Evolutionary conservation across 1,139 yeast genomes (phyloP), one percentile per base, ranked within the genome.

Genomic region (Yamadazyma dendronema): DNA sequence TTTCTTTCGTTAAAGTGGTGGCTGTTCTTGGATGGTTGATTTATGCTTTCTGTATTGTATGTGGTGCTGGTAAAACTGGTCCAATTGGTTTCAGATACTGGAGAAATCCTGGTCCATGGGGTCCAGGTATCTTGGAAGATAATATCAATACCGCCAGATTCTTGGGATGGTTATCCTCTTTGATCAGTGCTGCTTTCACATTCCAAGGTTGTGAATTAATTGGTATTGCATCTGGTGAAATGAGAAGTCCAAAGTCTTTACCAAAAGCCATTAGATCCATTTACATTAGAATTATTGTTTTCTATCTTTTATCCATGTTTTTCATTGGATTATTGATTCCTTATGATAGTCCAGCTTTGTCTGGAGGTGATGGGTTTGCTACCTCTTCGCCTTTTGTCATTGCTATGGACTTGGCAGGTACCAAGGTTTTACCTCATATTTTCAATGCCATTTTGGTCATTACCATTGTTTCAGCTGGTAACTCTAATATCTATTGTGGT

Each of bases 91-190:
- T 84, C 70, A 73, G 89, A 58, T 88, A 89, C 66, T 90, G 97
- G 97, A 79, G 90, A 61, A 67, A 89, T 54, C 96, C 96, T 3
- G 96, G 96, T 37, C 82, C 96, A 2, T 87, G 76, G 81, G 89
- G 87, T 45, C 73, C 81, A 7, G 88, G 87, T 32, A 63, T 71
- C 39, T 52, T 59, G 30, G 64, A 70, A 13, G 62, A 66, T 19
- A 62, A 72, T 46, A 59, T 64, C 28, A 68, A 73, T 51, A 72
- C 80, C 21, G 84, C 70, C 37, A 67, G 80, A 49, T 81, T 82
- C 52, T 66, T 81, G 40, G 87, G 84, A 31, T 81, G 85, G 84
- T 74, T 68, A 57, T 68, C 81, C 47, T 65, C 79, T 43, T 59
- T 83, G 49, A 76, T 83, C 43, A 74, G 72, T 44, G 82, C 90